A percentile compares a stretch with the other conserved stretches of the same genome.
Conservation (phyloP, 176 grass and related monocot genomes). For the Oryza meridionalis region DNA sequence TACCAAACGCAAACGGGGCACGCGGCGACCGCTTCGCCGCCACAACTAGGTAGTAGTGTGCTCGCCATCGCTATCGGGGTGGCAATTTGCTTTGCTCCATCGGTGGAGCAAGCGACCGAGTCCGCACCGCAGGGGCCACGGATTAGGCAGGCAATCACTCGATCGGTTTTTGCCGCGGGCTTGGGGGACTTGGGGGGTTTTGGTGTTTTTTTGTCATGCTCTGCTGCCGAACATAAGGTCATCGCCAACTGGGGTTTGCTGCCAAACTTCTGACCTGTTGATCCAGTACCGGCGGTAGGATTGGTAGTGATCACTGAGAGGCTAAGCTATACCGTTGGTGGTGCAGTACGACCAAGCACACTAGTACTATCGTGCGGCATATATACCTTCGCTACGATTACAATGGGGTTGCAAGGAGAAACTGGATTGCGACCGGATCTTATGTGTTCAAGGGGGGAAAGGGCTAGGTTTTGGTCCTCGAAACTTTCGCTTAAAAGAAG, state of each 20-base stretch:
- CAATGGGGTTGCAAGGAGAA: background rate
- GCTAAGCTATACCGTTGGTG: background rate
- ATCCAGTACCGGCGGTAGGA: background rate
- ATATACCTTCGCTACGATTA: background rate
- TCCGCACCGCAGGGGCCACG: background rate
- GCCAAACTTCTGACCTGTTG: slow-evolving; percentile 24
- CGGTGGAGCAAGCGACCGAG: slow-evolving; percentile 9
- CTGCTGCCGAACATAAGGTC: slow-evolving; percentile 34
- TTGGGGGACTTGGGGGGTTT: background rate
- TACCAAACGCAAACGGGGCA: background rate
- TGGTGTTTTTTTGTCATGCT: background rate
- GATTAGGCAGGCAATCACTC: slow-evolving; percentile 46
- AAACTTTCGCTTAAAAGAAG: background rate
- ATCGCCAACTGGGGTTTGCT: slow-evolving; percentile 20
- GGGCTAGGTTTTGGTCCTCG: background rate
- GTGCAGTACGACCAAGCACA: background rate
- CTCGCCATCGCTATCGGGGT: background rate
- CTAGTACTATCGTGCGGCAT: background rate
- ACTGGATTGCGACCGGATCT: background rate
- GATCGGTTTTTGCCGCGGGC: background rate
- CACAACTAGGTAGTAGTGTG: background rate
- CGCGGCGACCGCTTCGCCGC: background rate
- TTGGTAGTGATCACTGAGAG: too few species aligned
- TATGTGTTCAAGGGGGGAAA: too few species aligned
- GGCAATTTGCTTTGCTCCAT: background rate